Conservation (phyloP, 2,329 filamentous ascomycete genomes). For the Rutstroemia sp. region DNA sequence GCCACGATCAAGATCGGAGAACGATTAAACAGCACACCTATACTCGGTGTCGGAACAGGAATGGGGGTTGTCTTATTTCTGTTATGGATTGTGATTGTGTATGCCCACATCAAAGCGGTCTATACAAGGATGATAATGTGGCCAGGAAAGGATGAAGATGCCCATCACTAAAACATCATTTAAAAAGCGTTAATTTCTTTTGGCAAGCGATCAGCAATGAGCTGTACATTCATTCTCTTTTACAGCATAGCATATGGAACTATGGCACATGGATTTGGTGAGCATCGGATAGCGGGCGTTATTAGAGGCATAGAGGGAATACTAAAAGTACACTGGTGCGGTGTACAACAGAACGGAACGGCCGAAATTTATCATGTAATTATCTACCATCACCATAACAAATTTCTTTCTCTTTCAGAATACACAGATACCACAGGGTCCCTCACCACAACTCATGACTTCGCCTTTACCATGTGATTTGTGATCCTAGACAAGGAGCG, state of each 20-base stretch:
- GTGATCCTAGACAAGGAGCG: background rate
- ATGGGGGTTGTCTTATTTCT: conserved; percentile 40
- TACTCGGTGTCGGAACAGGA: conserved; percentile 41
- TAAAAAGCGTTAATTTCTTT: background rate
- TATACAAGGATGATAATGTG: conserved; percentile 28
- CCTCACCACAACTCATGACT: conserved; percentile 1
- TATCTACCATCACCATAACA: background rate
- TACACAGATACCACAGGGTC: conserved; percentile 6
- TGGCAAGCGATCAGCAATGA: background rate
- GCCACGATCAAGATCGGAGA: conserved; percentile 48
- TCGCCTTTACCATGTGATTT: background rate
- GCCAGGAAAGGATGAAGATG: conserved; percentile 32
- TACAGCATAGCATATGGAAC: background rate
- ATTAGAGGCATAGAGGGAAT: background rate
- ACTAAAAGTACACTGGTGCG: background rate
- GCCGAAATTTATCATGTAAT: conserved; percentile 1
- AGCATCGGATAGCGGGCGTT: background rate
- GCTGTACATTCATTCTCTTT: conserved; percentile 4
- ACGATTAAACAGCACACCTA: conserved; percentile 37
- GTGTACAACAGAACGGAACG: background rate
- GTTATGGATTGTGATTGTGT: conserved; percentile 26
- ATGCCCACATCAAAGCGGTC: conserved; percentile 26
- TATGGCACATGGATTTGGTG: background rate
- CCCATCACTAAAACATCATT: conserved; percentile 14
- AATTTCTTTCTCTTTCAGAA: background rate